phyloP scores from a whole-genome alignment of 2,329 filamentous ascomycete genomes.

The Lecanicillium sp. region DNA sequence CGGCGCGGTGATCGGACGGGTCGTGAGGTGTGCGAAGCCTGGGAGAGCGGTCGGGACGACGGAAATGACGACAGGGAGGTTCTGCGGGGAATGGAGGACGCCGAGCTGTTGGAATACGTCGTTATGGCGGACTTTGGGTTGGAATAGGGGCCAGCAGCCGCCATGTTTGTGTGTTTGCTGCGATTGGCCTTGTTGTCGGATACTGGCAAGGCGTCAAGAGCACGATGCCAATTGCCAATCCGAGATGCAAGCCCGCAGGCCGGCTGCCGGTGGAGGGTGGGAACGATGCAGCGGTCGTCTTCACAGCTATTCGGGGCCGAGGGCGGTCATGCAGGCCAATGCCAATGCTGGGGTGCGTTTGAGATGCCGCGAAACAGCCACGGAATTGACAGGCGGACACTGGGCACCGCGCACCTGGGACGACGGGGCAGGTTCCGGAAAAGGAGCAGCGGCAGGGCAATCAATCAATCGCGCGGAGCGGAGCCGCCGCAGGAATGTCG shows the following conservation, averaged over 20 bases:
- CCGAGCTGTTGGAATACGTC: conserved; percentile 27
- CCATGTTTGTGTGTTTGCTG: conserved; percentile 25
- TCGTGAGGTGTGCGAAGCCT: conserved; percentile 49
- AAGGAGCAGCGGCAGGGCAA: not conserved
- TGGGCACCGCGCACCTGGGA: not conserved
- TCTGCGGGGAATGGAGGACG: conserved; percentile 25
- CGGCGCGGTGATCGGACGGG: conserved; percentile 51
- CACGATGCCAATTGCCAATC: conserved; percentile 1
- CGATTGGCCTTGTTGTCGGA: not conserved
- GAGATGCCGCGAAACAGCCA: not conserved
- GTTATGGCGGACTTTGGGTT: conserved; percentile 33
- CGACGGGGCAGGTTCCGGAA: not conserved
- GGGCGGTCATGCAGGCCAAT: not conserved
- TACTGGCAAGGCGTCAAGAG: no score
- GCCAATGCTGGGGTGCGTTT: not conserved
- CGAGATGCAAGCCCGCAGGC: not conserved
- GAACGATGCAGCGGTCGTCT: no score
- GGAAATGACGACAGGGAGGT: conserved; percentile 62
- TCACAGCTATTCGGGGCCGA: not conserved
- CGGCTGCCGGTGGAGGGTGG: no score
- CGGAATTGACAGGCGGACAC: not conserved
- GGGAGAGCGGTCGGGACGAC: conserved; percentile 51
- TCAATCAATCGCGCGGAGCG: not conserved
- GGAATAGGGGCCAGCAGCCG: conserved; percentile 37
- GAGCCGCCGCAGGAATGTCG: conserved; percentile 13